Conservation (phyloP, 768 basidiomycete genomes). For the Leccinum aurantiacum region DNA sequence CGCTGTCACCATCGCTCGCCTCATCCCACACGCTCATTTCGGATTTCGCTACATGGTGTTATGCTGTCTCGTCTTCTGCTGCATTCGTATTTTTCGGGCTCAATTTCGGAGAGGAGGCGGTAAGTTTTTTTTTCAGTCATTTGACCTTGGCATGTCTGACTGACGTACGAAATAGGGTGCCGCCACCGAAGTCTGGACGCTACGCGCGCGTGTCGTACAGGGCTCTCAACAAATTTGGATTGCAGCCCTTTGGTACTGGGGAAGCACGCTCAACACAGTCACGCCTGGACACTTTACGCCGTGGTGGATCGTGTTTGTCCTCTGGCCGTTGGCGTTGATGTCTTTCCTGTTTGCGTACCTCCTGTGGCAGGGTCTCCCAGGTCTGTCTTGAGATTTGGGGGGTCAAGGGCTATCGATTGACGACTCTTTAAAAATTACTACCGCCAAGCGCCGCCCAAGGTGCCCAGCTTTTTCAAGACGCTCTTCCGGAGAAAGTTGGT, state of each 20-base stretch:
- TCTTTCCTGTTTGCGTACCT: conserved; percentile 78
- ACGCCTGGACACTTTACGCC: conserved; percentile 58
- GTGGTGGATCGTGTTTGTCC: conserved; percentile 80
- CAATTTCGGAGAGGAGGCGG: conserved; percentile 97
- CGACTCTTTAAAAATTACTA: conserved; percentile 64
- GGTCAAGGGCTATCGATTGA: background rate
- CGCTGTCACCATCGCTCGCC: conserved; percentile 58
- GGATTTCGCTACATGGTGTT: conserved; percentile 84
- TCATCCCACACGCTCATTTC: conserved; percentile 64
- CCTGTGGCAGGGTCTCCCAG: conserved; percentile 84
- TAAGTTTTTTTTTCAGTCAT: conserved; percentile 30
- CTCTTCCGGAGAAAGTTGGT: conserved; percentile 89
- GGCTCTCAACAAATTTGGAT: conserved; percentile 97
- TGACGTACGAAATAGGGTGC: conserved; percentile 57
- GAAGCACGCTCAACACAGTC: conserved; percentile 67
- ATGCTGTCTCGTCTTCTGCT: conserved; percentile 90
- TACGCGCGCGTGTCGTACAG: conserved; percentile 90
- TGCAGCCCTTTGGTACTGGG: conserved; percentile 96
- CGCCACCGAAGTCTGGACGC: conserved; percentile 91
- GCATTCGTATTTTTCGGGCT: conserved; percentile 93
- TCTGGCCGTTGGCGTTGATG: conserved; percentile 80
- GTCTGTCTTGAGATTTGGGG: conserved; percentile 37
- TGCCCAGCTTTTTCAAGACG: conserved; percentile 88
- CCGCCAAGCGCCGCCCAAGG: conserved; percentile 90
- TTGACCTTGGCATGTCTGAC: background rate